Conservation (phyloP, 805 yeast genomes). For the Pichia nakasei region DNA sequence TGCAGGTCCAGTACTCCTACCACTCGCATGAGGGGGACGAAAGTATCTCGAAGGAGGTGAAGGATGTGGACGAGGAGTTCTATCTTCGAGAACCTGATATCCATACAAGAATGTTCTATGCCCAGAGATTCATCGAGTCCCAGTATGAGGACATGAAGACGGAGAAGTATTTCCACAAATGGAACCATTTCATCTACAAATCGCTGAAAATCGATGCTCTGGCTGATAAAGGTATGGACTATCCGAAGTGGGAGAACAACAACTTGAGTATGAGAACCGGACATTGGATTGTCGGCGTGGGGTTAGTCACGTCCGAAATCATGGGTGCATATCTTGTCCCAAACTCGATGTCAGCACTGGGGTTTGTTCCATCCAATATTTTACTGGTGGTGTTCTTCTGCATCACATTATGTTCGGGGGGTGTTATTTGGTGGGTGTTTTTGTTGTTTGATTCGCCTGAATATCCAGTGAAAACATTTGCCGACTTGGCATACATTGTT, state of each 20-base stretch:
- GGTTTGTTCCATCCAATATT: constrained; percentile 9
- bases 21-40: too few relatives aligned
- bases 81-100: constrained; percentile 5
- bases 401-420: constrained; percentile 33
- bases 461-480: constrained; percentile 34
- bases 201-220: constrained; percentile 7
- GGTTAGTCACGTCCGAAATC: constrained; percentile 17
- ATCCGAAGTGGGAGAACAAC: constrained; percentile 14
- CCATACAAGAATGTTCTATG: constrained; percentile 16
- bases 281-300: constrained; percentile 16
- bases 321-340: constrained; percentile 17
- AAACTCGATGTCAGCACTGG: constrained; percentile 8
- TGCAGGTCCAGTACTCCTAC: not conserved
- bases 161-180: constrained; percentile 4
- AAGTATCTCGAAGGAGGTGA: not conserved
- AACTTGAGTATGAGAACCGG: constrained; percentile 14
- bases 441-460: constrained; percentile 31
- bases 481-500: constrained; percentile 32
- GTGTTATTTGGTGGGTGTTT: constrained; percentile 28
- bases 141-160: constrained; percentile 10
- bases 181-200: constrained; percentile 8
- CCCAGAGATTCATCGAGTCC: constrained; percentile 15
- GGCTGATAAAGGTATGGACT: constrained; percentile 3
- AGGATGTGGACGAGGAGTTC: not conserved
- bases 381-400: constrained; percentile 5